These are phyloP conservation scores for Aspergillus taichungensis DNA, from an alignment of 495 filamentous ascomycete species.

Conservation along the genomic window DNA sequence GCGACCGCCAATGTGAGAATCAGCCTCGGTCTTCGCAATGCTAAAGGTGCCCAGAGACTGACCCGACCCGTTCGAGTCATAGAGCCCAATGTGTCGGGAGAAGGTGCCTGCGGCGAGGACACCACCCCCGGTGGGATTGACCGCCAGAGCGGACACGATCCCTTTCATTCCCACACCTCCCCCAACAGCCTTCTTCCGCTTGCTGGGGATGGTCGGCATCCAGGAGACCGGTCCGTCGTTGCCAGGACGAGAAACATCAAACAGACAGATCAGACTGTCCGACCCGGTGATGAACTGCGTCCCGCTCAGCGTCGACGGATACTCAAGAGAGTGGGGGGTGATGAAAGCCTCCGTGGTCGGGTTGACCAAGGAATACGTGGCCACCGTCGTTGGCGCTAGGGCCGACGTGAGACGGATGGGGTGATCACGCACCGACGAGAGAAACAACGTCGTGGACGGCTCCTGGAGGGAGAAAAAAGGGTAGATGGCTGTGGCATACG, in stretches of 20 bases:
- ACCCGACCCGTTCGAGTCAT: conserved; percentile 58
- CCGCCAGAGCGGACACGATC: conserved; percentile 58
- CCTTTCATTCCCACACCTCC: conserved; percentile 77
- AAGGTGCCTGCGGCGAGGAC: conserved; percentile 80
- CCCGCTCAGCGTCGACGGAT: conserved; percentile 44
- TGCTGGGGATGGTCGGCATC: conserved; percentile 68
- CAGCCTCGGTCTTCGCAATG: conserved; percentile 29
- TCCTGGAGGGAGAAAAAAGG: conserved; percentile 62
- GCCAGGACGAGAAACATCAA: conserved; percentile 64
- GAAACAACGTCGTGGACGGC: conserved; percentile 56
- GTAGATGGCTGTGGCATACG: conserved; percentile 60
- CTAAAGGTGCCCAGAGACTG: conserved; percentile 61
- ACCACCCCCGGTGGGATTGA: conserved; percentile 37
- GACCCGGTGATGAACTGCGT: conserved; percentile 62
- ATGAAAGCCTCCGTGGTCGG: conserved; percentile 72
- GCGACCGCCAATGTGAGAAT: conserved; percentile 44
- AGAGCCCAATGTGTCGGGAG: conserved; percentile 66
- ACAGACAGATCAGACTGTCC: conserved; percentile 62
- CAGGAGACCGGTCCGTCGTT: conserved; percentile 47
- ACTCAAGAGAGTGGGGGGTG: conserved; percentile 66
- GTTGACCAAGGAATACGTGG: conserved; percentile 63
- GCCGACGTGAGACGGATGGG: conserved; percentile 67
- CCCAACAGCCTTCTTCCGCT: conserved; percentile 58
- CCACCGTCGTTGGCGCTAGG: conserved; percentile 36
- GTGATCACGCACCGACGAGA: conserved; percentile 59